Conservation (phyloP, 352 stramenopile species). For the Pythium rishiriense region DNA sequence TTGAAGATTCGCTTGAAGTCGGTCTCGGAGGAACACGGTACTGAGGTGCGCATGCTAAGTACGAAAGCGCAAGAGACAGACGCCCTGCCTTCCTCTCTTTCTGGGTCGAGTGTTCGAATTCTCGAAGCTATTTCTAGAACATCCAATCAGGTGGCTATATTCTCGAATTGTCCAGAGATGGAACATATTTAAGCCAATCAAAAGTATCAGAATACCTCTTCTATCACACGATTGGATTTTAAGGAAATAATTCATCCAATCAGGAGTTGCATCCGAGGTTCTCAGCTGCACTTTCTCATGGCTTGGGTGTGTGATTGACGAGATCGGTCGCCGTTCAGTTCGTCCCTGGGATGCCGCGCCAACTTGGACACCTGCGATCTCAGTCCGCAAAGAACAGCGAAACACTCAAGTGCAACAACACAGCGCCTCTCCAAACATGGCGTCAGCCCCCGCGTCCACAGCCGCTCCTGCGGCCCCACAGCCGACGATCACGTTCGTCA, state of each 20-base stretch:
- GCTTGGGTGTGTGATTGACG: conserved; percentile 10
- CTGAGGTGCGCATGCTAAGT: not conserved
- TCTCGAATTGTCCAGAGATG: conserved; percentile 27
- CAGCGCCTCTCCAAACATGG: conserved; percentile 9
- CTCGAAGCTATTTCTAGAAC: conserved; percentile 29
- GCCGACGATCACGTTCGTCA: conserved; percentile 45
- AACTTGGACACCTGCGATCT: not conserved
- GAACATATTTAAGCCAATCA: conserved; percentile 13
- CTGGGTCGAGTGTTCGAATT: conserved; percentile 20
- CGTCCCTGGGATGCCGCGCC: conserved; percentile 4
- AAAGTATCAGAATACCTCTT: not conserved
- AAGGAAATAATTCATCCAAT: conserved; percentile 12
- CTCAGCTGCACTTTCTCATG: conserved; percentile 7
- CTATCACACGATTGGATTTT: not conserved
- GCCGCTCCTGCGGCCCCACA: conserved; percentile 14
- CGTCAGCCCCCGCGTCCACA: conserved; percentile 20
- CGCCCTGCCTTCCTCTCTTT: not conserved
- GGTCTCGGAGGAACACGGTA: not conserved
- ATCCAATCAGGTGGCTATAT: conserved; percentile 30
- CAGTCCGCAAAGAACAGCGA: conserved; percentile 31
- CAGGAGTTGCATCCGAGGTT: not conserved
- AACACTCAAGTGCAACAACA: conserved; percentile 18
- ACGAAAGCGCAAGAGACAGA: conserved; percentile 3
- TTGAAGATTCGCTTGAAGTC: conserved; percentile 8
- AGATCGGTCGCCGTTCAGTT: not conserved